phyloP scores from a whole-genome alignment of 805 yeast genomes.

The Candida bentonensis region DNA sequence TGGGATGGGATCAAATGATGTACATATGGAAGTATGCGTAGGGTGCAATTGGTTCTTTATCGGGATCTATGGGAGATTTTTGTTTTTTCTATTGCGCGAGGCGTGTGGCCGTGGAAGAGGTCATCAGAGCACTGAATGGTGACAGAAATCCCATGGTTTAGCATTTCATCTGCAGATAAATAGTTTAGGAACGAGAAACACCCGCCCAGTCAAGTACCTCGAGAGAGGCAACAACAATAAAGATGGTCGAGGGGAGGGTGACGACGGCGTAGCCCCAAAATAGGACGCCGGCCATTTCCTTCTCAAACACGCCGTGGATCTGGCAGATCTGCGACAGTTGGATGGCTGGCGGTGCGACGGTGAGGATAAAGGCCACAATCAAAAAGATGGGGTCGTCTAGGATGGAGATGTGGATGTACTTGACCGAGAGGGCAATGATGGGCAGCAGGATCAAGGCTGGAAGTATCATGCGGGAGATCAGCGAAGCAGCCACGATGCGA shows the following conservation, averaged over 20 bases:
- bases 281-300: slow-evolving; percentile 50
- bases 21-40: slow-evolving; percentile 54
- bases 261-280: slow-evolving; percentile 55
- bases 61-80: too few relatives aligned
- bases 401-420: slow-evolving; percentile 33
- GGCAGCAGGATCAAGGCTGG: slow-evolving; percentile 44
- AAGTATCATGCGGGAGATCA: slow-evolving; percentile 45
- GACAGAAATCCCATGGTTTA: too few relatives aligned
- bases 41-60: slow-evolving; percentile 26
- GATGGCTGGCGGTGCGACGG: slow-evolving; percentile 55
- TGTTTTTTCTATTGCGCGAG: too few relatives aligned
- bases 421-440: slow-evolving; percentile 36
- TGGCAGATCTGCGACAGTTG: slow-evolving; percentile 55
- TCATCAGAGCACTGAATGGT: too few relatives aligned
- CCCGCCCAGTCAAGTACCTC: slow-evolving; percentile 43
- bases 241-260: slow-evolving; percentile 44
- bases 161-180: too few relatives aligned
- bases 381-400: slow-evolving; percentile 45
- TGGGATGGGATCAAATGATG: slow-evolving; percentile 95
- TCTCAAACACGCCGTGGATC: slow-evolving; percentile 43
- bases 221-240: slow-evolving; percentile 39
- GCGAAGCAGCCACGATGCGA: slow-evolving; percentile 36
- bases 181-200: too few relatives aligned
- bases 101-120: too few relatives aligned
- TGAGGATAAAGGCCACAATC: slow-evolving; percentile 42